Base-by-base conservation (phyloP, 805 yeast species). In the Metschnikowia hibisci region DNA sequence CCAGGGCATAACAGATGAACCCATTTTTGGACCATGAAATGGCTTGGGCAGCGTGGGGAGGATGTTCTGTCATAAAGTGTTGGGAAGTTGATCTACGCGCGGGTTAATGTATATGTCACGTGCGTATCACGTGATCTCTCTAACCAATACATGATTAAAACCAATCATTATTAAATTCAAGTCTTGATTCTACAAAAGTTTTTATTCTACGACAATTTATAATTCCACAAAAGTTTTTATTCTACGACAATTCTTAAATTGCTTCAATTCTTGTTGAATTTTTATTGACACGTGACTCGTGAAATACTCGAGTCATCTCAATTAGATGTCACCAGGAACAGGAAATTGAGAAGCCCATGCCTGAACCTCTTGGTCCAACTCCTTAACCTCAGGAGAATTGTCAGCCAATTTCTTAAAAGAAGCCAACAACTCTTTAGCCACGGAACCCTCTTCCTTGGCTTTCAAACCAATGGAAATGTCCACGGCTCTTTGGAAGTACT, bases 11-110 rank as follows among this genome's bases (percentile, higher is more conserved):
- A 1, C 96, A 95, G 26, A 90, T 76, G 52, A 87, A 79, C 11
- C 96, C 96, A 51, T 82, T 84, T 51, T 81, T 78, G 9, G 95
- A 85, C 96, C 96, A 88, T 9, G 87, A 75, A 8, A 83, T 72
- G 13, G 44, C 34, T 15, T 29, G 40, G 6, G 6, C 14, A 11
- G 20, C 40, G 20, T 29, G 32, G 22, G 26, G 33, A 20, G 22
- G 15, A 20, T 37, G 33, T 13, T 37, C 33, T 10, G 34, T 20
- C 40, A 37, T 37, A 14, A 12, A 8, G 33, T 6, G 33, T 13
- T 8, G 33, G 27, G 31, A n/a, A 16, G 8, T 11, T 13, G 26
- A 20, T 6, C 28, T 25, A 22, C 13, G 22, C 26, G 39, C n/a
- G 32, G 16, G n/a, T n/a, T 6, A 3, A 14, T 30, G 14, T 30